These are phyloP conservation scores for Monilinia vaccinii-corymbosi DNA, from an alignment of 2,329 filamentous ascomycete genomes.

Conservation along the genomic window DNA sequence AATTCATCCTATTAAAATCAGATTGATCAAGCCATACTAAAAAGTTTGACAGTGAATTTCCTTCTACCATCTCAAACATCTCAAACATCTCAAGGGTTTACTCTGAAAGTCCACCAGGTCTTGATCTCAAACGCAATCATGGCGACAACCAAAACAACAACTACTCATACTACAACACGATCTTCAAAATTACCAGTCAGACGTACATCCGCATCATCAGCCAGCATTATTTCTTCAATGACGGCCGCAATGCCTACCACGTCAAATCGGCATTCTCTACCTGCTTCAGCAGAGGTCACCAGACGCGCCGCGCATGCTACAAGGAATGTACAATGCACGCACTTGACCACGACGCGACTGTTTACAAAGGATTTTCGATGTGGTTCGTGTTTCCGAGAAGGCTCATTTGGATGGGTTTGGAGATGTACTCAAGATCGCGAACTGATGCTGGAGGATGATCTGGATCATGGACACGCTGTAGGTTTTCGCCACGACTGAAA, in stretches of 20 bases:
- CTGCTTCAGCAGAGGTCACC: background rate
- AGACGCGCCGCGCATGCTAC: conserved; percentile 2
- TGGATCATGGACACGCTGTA: conserved; percentile 27
- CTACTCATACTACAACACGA: background rate
- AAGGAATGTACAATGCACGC: conserved; percentile 44
- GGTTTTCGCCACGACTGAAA: background rate
- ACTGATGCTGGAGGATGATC: conserved; percentile 33
- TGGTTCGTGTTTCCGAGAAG: conserved; percentile 44
- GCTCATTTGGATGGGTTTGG: conserved; percentile 63
- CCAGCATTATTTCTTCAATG: conserved; percentile 3
- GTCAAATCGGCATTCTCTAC: background rate
- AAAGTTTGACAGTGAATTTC: conserved; percentile 1
- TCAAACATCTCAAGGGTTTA: background rate
- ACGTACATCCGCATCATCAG: conserved; percentile 2
- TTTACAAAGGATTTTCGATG: conserved; percentile 48
- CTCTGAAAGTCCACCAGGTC: background rate
- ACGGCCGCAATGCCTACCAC: background rate
- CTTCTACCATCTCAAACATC: background rate
- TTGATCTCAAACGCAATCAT: background rate
- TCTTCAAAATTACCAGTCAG: background rate
- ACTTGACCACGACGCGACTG: conserved; percentile 58
- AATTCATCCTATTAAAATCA: background rate
- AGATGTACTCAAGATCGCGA: conserved; percentile 58
- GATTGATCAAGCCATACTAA: background rate
- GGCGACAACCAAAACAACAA: background rate